Evolutionary conservation across 306 rosid species (phyloP).

Genomic region (Quercus engelmannii): DNA sequence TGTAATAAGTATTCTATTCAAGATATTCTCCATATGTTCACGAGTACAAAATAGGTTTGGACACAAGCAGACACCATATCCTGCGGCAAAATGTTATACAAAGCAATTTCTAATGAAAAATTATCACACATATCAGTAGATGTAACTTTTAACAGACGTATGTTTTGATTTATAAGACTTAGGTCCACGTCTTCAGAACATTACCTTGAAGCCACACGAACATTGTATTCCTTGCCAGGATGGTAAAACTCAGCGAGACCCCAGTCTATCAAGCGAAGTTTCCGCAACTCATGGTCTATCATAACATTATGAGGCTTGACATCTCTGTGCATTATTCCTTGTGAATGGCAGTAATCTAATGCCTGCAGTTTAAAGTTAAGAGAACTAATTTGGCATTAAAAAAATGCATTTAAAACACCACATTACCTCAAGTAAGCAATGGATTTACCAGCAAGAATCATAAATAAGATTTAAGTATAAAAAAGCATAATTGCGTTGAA

Average conservation of each 20-base stretch:
- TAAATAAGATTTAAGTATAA: neutral
- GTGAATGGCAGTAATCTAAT: constrained; percentile 87
- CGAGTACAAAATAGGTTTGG: neutral
- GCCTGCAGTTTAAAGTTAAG: constrained; percentile 49
- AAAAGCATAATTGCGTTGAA: neutral
- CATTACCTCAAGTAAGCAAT: neutral
- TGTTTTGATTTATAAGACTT: neutral
- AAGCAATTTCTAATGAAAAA: neutral
- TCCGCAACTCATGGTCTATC: constrained; percentile 87
- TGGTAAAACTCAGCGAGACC: constrained; percentile 93
- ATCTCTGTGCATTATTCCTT: constrained; percentile 91
- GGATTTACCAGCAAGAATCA: neutral
- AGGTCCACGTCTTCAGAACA: neutral
- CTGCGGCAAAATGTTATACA: neutral
- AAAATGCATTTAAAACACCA: constrained; percentile 13
- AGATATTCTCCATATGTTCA: neutral
- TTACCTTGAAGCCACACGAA: constrained; percentile 90
- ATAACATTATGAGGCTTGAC: constrained; percentile 92
- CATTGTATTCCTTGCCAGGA: constrained; percentile 88
- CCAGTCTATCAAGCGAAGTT: constrained; percentile 92
- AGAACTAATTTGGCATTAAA: constrained; percentile 13
- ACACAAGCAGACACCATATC: neutral
- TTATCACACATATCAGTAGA: neutral
- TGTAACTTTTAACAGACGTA: neutral
- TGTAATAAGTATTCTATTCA: neutral